Conservation (phyloP, 805 yeast species). For the Scheffersomyces amazonensis region DNA sequence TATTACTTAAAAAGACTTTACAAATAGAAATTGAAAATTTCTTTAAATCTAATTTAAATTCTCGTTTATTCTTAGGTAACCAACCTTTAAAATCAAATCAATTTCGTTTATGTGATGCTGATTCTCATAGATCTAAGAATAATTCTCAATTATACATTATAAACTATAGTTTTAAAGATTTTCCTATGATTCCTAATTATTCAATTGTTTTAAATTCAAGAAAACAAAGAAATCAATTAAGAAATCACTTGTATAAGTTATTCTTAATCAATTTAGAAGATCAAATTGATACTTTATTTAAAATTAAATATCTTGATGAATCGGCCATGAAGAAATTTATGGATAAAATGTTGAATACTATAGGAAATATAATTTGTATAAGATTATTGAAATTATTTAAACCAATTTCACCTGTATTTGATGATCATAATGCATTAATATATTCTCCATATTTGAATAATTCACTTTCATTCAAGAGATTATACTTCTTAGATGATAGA, state of each 20-base stretch:
- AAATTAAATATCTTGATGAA: constrained; percentile 34
- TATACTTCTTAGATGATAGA: constrained; percentile 25
- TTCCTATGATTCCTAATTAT: constrained; percentile 35
- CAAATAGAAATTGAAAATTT: constrained; percentile 28
- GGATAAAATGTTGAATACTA: constrained; percentile 20
- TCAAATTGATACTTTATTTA: constrained; percentile 32
- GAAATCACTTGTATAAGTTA: constrained; percentile 33
- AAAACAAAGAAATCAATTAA: constrained; percentile 20
- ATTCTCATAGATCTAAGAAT: constrained; percentile 3
- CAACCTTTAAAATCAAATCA: constrained; percentile 28
- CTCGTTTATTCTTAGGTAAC: constrained; percentile 18
- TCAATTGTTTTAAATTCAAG: constrained; percentile 20
- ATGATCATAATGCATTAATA: constrained; percentile 21
- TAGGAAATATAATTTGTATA: constrained; percentile 23
- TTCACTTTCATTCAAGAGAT: constrained; percentile 15
- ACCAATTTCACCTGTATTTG: constrained; percentile 11
- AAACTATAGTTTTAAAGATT: constrained; percentile 26
- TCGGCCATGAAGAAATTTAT: constrained; percentile 24
- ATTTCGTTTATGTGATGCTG: constrained; percentile 24
- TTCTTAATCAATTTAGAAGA: constrained; percentile 36
- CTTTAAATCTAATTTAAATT: constrained; percentile 16
- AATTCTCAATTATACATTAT: constrained; percentile 3
- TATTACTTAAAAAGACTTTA: constrained; percentile 23
- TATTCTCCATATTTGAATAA: constrained; percentile 20
- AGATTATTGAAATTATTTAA: constrained; percentile 22